Evolutionary conservation across 1,139 yeast species (phyloP).

Genomic region (Pneumocystis canis): DNA sequence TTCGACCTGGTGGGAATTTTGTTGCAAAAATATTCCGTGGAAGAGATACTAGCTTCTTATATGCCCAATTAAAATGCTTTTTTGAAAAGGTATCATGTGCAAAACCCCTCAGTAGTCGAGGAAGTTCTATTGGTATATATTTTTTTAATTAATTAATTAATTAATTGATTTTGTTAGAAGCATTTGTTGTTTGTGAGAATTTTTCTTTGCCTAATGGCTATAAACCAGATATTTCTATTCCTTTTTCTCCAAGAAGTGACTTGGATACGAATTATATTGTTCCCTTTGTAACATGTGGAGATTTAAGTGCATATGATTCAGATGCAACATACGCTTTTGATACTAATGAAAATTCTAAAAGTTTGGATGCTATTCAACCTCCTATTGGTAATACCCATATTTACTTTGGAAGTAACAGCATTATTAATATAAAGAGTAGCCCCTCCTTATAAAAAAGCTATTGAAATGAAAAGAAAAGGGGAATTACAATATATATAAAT

Average conservation of each 20-base stretch:
- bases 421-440: not conserved
- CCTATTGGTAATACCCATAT: not conserved
- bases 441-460: not conserved
- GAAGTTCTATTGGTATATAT: conserved; percentile 40
- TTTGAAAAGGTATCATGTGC: conserved; percentile 86
- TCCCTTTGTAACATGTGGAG: not conserved
- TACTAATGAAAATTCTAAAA: not conserved
- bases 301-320: not conserved
- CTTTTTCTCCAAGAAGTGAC: conserved; percentile 1
- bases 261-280: not conserved
- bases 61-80: conserved; percentile 70
- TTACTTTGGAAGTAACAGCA: not conserved
- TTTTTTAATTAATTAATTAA: not conserved
- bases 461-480: not conserved
- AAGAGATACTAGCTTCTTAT: conserved; percentile 79
- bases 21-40: conserved; percentile 95
- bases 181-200: conserved; percentile 82
- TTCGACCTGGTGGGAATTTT: conserved; percentile 80
- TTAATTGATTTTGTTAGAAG: conserved; percentile 39
- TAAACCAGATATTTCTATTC: conserved; percentile 10
- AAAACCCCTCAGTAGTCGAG: conserved; percentile 86
- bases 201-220: conserved; percentile 41
- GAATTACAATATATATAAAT: not conserved
- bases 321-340: not conserved
- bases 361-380: not conserved